Percentiles rank a stretch among this genome's conserved stretches.
Conservation (phyloP, 345 rosid species). For the Populus simonii region DNA sequence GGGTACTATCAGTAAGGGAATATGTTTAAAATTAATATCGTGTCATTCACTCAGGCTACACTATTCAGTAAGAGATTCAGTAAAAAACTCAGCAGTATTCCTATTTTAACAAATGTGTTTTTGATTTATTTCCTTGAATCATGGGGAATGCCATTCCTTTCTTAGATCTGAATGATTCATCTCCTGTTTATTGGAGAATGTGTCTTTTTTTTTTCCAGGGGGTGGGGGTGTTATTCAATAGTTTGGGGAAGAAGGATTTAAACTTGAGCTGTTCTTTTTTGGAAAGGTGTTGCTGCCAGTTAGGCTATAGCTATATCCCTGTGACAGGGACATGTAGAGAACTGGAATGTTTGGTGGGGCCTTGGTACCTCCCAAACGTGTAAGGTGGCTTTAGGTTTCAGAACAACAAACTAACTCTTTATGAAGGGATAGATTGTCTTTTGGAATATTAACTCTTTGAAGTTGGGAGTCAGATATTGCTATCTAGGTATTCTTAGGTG, state of each 20-base stretch:
- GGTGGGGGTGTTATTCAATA: too few relatives aligned
- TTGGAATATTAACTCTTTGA: neutral
- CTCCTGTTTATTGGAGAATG: neutral
- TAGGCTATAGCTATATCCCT: neutral
- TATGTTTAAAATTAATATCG: neutral
- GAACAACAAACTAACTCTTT: neutral
- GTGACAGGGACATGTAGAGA: neutral
- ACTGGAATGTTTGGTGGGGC: neutral
- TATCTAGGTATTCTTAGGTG: neutral
- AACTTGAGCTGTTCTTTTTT: neutral
- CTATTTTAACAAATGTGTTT: neutral
- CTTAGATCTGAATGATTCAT: neutral
- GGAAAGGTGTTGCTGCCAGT: neutral
- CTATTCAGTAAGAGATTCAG: neutral
- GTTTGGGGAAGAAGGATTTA: neutral
- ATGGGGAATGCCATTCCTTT: neutral
- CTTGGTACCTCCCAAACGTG: neutral
- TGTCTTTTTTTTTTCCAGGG: neutral
- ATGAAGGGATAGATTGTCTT: neutral
- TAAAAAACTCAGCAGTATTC: neutral
- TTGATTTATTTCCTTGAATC: neutral
- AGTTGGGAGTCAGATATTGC: neutral
- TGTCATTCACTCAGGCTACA: neutral
- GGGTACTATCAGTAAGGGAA: neutral
- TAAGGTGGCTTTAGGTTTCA: neutral